These are phyloP conservation scores for Neoboletus brunneissimus DNA, from an alignment of 768 basidiomycete species.

Conservation along the genomic window DNA sequence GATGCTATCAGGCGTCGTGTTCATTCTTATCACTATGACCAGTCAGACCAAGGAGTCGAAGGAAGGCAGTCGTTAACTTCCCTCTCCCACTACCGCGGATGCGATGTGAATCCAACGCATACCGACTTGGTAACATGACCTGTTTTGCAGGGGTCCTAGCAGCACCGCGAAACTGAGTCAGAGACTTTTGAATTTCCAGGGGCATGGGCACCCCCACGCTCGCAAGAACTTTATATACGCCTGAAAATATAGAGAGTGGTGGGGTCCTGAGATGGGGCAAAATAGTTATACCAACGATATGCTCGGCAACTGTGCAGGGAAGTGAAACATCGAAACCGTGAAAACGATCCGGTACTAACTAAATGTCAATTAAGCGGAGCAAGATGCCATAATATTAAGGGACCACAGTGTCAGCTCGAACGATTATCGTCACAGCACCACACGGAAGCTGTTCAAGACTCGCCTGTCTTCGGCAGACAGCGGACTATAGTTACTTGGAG, in stretches of 20 bases:
- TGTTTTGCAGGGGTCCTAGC: no score
- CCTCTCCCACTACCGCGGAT: not conserved
- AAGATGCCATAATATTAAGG: constrained; percentile 5
- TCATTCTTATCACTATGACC: not conserved
- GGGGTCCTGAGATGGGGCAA: not conserved
- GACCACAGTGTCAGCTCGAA: no score
- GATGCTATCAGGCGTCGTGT: not conserved
- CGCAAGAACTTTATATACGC: not conserved
- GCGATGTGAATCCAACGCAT: not conserved
- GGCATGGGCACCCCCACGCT: not conserved
- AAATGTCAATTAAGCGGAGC: not conserved
- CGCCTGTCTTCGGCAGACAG: constrained; percentile 56
- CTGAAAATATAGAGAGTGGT: not conserved
- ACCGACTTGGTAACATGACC: not conserved
- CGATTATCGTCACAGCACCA: constrained; percentile 40
- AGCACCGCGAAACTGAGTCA: not conserved
- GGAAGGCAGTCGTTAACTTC: not conserved
- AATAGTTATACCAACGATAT: not conserved
- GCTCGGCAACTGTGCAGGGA: constrained; percentile 1
- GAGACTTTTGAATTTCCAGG: not conserved
- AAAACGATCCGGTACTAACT: not conserved
- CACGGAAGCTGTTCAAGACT: constrained; percentile 54
- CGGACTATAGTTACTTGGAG: constrained; percentile 35
- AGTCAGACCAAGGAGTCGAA: not conserved
- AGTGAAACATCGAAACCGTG: not conserved